Conservation (phyloP, 345 rosid genomes). For the Bretschneidera sinensis region DNA sequence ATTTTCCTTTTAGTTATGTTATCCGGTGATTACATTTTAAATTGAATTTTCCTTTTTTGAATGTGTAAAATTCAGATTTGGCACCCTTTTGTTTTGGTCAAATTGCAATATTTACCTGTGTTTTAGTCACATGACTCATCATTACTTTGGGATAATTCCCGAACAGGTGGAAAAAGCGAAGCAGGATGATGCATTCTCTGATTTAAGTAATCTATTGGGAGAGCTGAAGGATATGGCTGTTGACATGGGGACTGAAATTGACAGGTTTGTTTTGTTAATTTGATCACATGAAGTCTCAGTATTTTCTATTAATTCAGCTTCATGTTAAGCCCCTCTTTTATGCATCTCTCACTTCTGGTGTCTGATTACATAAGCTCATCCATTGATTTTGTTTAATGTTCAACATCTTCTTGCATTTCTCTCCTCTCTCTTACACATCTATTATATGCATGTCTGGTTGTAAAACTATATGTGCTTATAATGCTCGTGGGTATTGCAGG, state of each 20-base stretch:
- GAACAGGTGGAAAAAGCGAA: conserved; percentile 68
- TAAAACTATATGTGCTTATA: too few relatives aligned
- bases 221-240: conserved; percentile 82
- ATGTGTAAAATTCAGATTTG: too few relatives aligned
- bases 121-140: background rate
- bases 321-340: too few relatives aligned
- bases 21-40: too few relatives aligned
- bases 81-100: too few relatives aligned
- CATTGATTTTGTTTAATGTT: background rate
- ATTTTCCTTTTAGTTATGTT: too few relatives aligned
- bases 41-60: too few relatives aligned
- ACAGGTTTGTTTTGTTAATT: conserved; percentile 37
- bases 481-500: conserved; percentile 34
- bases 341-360: too few relatives aligned
- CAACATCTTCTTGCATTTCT: too few relatives aligned
- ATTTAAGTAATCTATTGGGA: conserved; percentile 61
- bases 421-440: too few relatives aligned
- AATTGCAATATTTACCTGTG: background rate
- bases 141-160: background rate
- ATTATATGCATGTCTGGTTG: background rate
- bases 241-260: conserved; percentile 84
- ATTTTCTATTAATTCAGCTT: too few relatives aligned
- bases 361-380: too few relatives aligned
- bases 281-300: background rate
- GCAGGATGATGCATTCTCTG: conserved; percentile 77